Conservation (phyloP, 139 green algal genomes). For the Chlamydomonas applanata region DNA sequence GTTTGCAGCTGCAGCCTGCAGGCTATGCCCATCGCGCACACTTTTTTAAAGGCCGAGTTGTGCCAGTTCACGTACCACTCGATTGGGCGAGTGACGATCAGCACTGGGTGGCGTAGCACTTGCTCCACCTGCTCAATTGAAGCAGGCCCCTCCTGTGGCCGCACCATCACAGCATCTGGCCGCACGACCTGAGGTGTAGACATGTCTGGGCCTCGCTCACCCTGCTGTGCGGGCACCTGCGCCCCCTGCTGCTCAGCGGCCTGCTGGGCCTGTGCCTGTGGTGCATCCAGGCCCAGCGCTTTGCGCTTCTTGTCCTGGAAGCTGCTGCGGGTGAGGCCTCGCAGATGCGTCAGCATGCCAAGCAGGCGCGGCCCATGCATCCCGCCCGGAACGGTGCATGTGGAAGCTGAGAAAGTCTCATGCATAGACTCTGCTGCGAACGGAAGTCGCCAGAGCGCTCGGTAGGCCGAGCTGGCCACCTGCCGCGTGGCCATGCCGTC, state of each 20-base stretch:
- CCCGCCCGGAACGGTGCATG: too few species aligned
- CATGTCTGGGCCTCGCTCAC: too few species aligned
- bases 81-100: constrained; percentile 69
- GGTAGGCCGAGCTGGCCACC: too few species aligned
- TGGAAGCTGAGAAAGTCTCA: too few species aligned
- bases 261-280: too few species aligned
- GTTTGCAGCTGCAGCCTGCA: too few species aligned
- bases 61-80: constrained; percentile 68
- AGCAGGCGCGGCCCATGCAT: too few species aligned
- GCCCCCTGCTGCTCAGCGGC: background rate
- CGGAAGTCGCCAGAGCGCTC: too few species aligned
- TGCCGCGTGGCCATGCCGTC: too few species aligned
- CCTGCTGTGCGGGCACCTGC: background rate
- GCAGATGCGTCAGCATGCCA: background rate
- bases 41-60: too few species aligned
- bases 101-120: constrained; percentile 58
- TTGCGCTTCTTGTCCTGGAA: constrained; percentile 8
- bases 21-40: too few species aligned
- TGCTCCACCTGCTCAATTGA: constrained; percentile 20
- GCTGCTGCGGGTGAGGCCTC: background rate
- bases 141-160: background rate
- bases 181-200: background rate
- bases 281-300: background rate
- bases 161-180: background rate
- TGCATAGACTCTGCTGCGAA: too few species aligned